Evolutionary conservation across 2,329 filamentous ascomycete species (phyloP).

Genomic region (Fusarium sp.): DNA sequence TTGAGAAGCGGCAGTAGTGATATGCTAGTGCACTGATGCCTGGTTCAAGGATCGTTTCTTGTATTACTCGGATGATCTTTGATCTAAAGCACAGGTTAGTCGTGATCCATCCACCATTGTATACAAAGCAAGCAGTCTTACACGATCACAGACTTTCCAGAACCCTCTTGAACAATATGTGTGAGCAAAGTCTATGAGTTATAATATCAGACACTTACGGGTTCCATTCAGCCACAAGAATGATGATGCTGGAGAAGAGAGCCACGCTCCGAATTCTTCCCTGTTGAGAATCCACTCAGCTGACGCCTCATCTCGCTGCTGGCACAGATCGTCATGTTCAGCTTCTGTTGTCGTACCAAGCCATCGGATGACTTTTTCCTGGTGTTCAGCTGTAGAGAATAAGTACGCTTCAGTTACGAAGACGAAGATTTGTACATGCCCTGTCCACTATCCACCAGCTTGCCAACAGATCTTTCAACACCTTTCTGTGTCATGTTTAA

Average conservation of each 20-base stretch:
- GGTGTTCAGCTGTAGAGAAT: background rate
- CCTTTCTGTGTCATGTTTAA: background rate
- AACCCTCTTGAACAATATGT: background rate
- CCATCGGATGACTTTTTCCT: background rate
- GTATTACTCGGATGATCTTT: background rate
- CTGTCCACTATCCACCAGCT: background rate
- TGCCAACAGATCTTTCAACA: background rate
- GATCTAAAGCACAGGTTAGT: background rate
- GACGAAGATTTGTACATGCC: background rate
- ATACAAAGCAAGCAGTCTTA: background rate
- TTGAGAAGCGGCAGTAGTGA: conserved; percentile 6
- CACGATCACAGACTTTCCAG: background rate
- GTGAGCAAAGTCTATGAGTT: background rate
- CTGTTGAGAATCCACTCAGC: background rate
- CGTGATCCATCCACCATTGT: background rate
- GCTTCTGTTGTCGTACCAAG: background rate
- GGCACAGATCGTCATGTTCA: background rate
- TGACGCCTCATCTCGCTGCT: background rate
- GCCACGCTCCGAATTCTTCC: background rate
- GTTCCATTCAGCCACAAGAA: background rate
- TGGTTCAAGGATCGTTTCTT: background rate
- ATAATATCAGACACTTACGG: background rate
- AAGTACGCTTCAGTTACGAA: background rate
- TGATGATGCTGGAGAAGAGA: background rate
- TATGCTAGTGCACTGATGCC: background rate